Base-by-base conservation (phyloP, 768 basidiomycete species). In the Kwoniella newhampshirensis region DNA sequence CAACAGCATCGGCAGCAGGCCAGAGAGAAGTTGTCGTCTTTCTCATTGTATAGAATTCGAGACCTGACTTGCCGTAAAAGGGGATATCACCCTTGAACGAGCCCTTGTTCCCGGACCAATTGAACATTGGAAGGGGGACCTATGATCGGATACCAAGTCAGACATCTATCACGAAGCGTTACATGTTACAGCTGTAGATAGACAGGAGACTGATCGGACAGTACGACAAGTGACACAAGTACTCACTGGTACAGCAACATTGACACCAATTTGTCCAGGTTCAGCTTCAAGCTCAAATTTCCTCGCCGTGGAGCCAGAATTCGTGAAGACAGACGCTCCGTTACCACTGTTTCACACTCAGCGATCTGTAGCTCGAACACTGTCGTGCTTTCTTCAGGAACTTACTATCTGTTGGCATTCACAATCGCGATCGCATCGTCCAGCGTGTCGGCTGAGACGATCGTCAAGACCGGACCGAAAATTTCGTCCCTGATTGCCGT, bases 21-120 rank as follows among this genome's bases (percentile, higher is more conserved):
- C 93, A 97, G 21, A 97, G 82, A 55, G 89, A 86, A 2, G 93
- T 98, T 4, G 85, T 91, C 1, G 93, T 97, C 91, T 96, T 97
- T 77, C 91, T 87, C 77, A 92, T 88, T 2, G 94, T 98, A 75
- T 92, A 98, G 79, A 98, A 98, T 75, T 89, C 89, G 78, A 97
- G 83, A 23, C 89, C 93, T 62, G 86, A 84, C 77, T 87, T 88
- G 26, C 93, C 93, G 66, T 96, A 96, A 80, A 96, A 93, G 4
- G 86, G 86, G 42, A 91, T 83, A 70, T 93, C 89, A 21, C 91
- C 91, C 53, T 92, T 78, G 67, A 84, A 84, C 4, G 54, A 57
- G 6, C 70, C 78, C 81, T 92, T 94, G 79, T 92, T 94, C 25
- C 96, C 94, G 67, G 88, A 91, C 91, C 91, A 94, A 26, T 90